Evolutionary conservation across 2,329 filamentous ascomycete genomes (phyloP).

Genomic region (Microsporum ferrugineum): DNA sequence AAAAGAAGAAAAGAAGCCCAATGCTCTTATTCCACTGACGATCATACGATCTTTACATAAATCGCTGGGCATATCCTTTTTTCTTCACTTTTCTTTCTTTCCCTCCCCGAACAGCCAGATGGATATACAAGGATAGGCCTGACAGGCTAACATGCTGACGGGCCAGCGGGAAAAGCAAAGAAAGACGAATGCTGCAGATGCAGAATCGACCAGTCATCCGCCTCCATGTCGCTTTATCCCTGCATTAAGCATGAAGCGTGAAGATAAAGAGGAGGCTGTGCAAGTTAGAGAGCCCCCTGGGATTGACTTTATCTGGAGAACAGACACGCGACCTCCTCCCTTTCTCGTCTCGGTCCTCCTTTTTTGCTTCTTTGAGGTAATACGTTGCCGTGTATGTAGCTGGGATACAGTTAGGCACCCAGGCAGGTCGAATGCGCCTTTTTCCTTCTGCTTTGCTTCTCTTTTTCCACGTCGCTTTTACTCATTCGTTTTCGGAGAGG

Average conservation of each 20-base stretch:
- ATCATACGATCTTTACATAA: neutral
- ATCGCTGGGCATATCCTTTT: neutral
- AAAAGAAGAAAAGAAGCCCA: neutral
- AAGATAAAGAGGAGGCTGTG: neutral
- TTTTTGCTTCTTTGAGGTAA: conserved; percentile 1
- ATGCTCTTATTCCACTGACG: neutral
- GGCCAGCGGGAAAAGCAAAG: neutral
- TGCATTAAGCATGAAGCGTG: neutral
- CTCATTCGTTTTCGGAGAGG: neutral
- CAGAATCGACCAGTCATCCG: neutral
- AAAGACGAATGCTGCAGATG: neutral
- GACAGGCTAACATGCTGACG: neutral
- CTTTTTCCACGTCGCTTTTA: neutral
- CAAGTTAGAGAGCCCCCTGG: neutral
- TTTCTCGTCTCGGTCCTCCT: neutral
- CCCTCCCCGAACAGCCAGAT: neutral
- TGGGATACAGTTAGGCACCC: neutral
- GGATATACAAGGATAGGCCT: neutral
- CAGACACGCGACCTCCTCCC: conserved; percentile 4
- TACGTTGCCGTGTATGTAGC: neutral
- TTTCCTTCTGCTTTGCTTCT: neutral
- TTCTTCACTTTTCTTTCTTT: neutral
- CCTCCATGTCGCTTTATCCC: neutral
- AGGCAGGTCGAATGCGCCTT: neutral
- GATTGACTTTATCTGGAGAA: neutral